Percentiles rank a stretch among this genome's conserved stretches.
These are phyloP conservation scores for Teratosphaeriaceae sp. DNA, from an alignment of 2,329 filamentous ascomycete genomes.

Conservation along the genomic window DNA sequence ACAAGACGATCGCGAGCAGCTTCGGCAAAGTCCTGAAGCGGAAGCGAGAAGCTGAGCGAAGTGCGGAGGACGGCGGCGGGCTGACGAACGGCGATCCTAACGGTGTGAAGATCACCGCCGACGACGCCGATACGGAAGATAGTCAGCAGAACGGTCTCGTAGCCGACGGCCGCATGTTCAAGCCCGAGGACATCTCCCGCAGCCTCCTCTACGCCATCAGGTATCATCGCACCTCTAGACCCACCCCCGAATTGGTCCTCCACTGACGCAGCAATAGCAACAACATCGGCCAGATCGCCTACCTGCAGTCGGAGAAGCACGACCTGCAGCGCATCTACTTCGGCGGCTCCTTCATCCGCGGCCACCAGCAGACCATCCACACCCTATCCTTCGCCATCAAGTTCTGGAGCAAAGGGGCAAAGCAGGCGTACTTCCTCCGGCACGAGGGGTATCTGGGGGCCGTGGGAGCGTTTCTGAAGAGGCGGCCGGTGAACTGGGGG, in stretches of 20 bases:
- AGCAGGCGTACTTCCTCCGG: constrained; percentile 90
- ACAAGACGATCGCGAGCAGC: constrained; percentile 88
- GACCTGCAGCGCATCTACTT: constrained; percentile 91
- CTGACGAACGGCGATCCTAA: constrained; percentile 46
- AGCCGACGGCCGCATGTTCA: constrained; percentile 53
- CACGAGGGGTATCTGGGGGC: constrained; percentile 94
- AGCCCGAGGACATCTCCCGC: constrained; percentile 76
- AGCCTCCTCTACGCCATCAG: constrained; percentile 88
- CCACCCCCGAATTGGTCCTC: not conserved
- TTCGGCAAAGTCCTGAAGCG: constrained; percentile 96
- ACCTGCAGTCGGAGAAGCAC: constrained; percentile 94
- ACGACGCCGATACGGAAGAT: constrained; percentile 21
- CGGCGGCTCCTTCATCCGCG: constrained; percentile 92
- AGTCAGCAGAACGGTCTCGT: constrained; percentile 27
- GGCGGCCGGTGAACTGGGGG: constrained; percentile 88
- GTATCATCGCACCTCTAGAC: constrained; percentile 34
- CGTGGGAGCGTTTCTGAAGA: constrained; percentile 88
- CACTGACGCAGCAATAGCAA: constrained; percentile 53
- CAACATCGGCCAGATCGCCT: constrained; percentile 97
- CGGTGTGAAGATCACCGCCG: constrained; percentile 14
- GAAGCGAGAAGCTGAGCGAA: constrained; percentile 74
- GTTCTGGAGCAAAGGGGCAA: constrained; percentile 91
- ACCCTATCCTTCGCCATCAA: constrained; percentile 94
- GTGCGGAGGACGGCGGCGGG: constrained; percentile 66
- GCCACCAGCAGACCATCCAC: constrained; percentile 96